Evolutionary conservation across 495 filamentous ascomycete species (phyloP), one percentile per base, ranked within the genome.

Genomic region (Polyplosphaeria fusca): DNA sequence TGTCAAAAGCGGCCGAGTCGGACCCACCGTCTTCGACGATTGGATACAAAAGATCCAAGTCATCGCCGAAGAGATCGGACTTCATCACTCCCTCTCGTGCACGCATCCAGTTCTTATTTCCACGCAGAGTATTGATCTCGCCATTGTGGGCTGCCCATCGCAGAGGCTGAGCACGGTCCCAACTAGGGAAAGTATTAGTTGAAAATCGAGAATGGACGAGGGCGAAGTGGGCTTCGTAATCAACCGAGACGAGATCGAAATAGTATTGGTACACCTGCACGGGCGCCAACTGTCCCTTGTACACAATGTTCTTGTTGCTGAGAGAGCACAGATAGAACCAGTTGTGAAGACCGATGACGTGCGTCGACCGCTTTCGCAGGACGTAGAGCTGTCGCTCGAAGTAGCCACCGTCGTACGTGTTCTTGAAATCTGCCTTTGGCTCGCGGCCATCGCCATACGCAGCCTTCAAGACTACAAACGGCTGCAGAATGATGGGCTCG

Each of bases 31-130:
- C 91, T 75, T 99, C 93, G 49, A 99, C 87, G 56, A 99, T 91
- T 4, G 93, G 93, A 65, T 96, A 97, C 20, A 99, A 79, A 52
- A 74, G 73, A 68, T 99, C 89, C 1, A 99, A 85, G 70, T 96
- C 91, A 25, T 95, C 91, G 45, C 88, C 89, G 65, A 99, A 97
- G 49, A 95, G 80, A 38, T 89, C 83, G 4, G 94, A 97, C 66
- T 88, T 86, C 78, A 99, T 87, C 48, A 96, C 87, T 71, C 93
- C 94, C 70, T 99, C 93, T 69, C 93, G 86, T 46, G 93, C 92
- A 53, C 93, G 84, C 93, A 99, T 99, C 93, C 94, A 99, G 76
- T 99, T 99, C 80, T 99, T 99, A 77, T 99, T 99, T 44, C 93
- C 93, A 64, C 93, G 87, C 60, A 99, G 77, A 2, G 93, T 99